phyloP scores from a whole-genome alignment of 2,329 filamentous ascomycete genomes.

The Akanthomyces uredinophilus region DNA sequence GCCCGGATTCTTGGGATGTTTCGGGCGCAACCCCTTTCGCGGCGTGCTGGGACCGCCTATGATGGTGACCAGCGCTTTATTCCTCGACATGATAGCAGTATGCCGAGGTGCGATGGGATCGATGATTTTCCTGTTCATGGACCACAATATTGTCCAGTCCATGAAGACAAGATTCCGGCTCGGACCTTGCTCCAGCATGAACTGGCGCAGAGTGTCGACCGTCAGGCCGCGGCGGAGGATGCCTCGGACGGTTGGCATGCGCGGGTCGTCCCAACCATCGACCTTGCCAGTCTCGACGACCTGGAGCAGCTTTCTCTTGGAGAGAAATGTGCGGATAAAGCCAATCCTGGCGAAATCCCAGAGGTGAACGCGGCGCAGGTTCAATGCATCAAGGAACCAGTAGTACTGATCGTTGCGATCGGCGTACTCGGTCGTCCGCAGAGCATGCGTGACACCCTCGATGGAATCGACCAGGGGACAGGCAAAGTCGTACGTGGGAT shows the following conservation, averaged over 20 bases:
- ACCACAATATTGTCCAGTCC: constrained; percentile 67
- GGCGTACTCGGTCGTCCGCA: constrained; percentile 81
- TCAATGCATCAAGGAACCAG: constrained; percentile 73
- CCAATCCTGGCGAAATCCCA: constrained; percentile 84
- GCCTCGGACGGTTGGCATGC: constrained; percentile 72
- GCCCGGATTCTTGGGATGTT: constrained; percentile 75
- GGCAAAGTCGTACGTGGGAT: constrained; percentile 82
- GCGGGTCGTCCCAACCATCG: constrained; percentile 73
- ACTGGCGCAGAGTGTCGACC: constrained; percentile 67
- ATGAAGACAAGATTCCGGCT: constrained; percentile 70
- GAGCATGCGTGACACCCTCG: constrained; percentile 78
- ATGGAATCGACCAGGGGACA: constrained; percentile 75
- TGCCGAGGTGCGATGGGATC: constrained; percentile 66
- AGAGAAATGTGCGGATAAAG: constrained; percentile 76
- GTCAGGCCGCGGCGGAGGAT: constrained; percentile 69
- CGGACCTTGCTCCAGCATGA: constrained; percentile 72
- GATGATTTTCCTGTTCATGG: constrained; percentile 54
- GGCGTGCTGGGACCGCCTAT: constrained; percentile 56
- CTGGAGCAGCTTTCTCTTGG: constrained; percentile 81
- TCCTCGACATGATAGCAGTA: constrained; percentile 60
- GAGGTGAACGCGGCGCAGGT: constrained; percentile 71
- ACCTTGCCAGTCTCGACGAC: constrained; percentile 50
- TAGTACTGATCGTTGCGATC: constrained; percentile 82
- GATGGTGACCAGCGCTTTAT: constrained; percentile 61
- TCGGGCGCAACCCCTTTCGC: constrained; percentile 64